Evolutionary conservation across 208 protist genomes (phyloP), one percentile per base, ranked within the genome.

Genomic region (Leishmania lainsoni): DNA sequence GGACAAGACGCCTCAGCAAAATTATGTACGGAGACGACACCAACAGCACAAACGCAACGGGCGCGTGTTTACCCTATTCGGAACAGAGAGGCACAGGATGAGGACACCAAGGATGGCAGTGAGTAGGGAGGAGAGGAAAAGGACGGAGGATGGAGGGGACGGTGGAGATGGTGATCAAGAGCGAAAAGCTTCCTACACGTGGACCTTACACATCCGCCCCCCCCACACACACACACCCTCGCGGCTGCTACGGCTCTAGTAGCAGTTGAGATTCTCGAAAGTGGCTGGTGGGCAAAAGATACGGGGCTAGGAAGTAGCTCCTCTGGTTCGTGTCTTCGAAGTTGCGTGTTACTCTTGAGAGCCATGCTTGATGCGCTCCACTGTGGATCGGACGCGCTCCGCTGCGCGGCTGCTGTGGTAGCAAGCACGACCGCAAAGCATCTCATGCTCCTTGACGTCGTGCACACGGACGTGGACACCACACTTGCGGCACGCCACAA

Each of bases 361-460:
- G 29, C 73, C 79, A 39, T 63, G 65, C 26, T 84, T 70, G 65
- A 91, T 94, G 16, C 79, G 75, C 66, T 87, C 48, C 54, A 83
- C 85, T 10, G 83, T 79, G 3, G 77, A 76, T 29, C 83, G 78
- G 29, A 86, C 81, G 17, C 90, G 85, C 84, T 88, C 78, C 0
- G 82, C 87, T 1, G 86, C 88, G n/a, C 86, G 79, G 22, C 84
- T 88, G 78, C 76, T 87, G 22, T 71, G 76, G 63, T 93, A 91
- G 75, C 88, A 90, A 49, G 77, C 51, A 20, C 83, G 81, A 16
- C 81, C 89, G 69, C 93, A 96, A 45, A 94, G 86, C 76, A 86
- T 81, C 80, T 92, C 86, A 70, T 96, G 93, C 81, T 95, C 91
- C 73, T 90, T 90, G 16, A 89, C 84, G 54, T 96, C 93, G 49